These are phyloP conservation scores for Magnolia changhungtana DNA, from an alignment of 164 flowering plant species.

Conservation along the genomic window DNA sequence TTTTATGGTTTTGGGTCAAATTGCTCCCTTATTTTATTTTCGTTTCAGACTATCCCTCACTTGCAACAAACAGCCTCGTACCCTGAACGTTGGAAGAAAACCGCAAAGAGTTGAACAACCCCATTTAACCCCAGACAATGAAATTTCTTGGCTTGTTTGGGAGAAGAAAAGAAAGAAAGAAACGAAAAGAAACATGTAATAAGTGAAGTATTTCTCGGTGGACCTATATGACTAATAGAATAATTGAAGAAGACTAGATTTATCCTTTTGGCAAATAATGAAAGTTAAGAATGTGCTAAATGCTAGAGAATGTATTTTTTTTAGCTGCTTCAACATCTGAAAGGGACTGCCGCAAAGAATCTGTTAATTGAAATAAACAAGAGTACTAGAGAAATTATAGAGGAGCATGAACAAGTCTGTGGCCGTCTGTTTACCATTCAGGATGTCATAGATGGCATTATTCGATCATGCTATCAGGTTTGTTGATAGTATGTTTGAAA, in stretches of 20 bases:
- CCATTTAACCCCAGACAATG: no score
- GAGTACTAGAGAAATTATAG: slow-evolving; percentile 32
- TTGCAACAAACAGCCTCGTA: no score
- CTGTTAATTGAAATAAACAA: slow-evolving; percentile 69
- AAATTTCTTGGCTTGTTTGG: no score
- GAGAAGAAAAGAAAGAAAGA: no score
- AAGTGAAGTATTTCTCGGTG: not conserved
- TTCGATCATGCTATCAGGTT: slow-evolving; percentile 94
- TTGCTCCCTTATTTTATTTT: no score
- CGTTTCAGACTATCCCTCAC: no score
- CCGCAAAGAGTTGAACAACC: no score
- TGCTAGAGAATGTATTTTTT: slow-evolving; percentile 94
- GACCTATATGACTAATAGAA: not conserved
- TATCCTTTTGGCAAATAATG: slow-evolving; percentile 49
- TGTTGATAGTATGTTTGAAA: not conserved
- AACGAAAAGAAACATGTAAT: not conserved
- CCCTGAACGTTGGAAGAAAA: no score
- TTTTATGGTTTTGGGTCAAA: no score
- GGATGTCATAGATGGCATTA: slow-evolving; percentile 92
- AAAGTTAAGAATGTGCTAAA: slow-evolving; percentile 95
- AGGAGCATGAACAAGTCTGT: slow-evolving; percentile 95
- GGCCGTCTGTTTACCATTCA: slow-evolving; percentile 92
- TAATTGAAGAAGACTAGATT: not conserved
- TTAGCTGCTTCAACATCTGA: slow-evolving; percentile 84
- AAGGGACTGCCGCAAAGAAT: slow-evolving; percentile 45